phyloP scores from a whole-genome alignment of 1,284 basidiomycete genomes.

The Boletus smithii region DNA sequence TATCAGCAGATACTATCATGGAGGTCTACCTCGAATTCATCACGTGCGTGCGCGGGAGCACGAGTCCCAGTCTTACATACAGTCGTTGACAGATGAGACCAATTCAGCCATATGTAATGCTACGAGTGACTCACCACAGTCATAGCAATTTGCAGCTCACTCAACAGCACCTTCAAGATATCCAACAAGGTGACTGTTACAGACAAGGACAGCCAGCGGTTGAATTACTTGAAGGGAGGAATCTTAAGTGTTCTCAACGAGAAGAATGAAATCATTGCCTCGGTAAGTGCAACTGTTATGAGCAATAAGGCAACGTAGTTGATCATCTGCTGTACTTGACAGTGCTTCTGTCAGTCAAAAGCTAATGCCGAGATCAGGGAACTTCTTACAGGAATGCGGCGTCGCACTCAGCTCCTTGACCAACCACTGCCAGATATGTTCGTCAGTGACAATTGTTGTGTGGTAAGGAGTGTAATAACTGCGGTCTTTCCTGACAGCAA shows the following conservation, averaged over 20 bases:
- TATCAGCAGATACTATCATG: neutral
- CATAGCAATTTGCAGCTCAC: constrained; percentile 1
- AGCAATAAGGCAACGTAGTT: neutral
- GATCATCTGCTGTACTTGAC: neutral
- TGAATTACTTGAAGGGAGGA: neutral
- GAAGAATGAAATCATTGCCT: constrained; percentile 2
- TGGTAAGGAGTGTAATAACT: neutral
- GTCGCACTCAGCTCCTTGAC: neutral
- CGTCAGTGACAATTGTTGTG: neutral
- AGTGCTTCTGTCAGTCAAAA: neutral
- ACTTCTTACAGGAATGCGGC: neutral
- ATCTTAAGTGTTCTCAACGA: constrained; percentile 7
- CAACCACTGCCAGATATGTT: neutral
- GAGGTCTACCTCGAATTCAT: neutral
- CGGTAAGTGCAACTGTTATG: neutral
- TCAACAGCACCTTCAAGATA: constrained; percentile 4
- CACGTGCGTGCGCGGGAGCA: neutral
- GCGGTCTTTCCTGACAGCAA: neutral
- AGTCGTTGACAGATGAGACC: neutral
- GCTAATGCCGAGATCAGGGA: neutral
- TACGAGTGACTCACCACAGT: neutral
- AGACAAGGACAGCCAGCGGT: neutral
- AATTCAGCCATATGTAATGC: neutral
- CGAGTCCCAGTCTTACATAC: neutral
- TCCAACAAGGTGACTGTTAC: constrained; percentile 1